Conservation (phyloP, 495 filamentous ascomycete genomes). For the Ramalina intermedia region DNA sequence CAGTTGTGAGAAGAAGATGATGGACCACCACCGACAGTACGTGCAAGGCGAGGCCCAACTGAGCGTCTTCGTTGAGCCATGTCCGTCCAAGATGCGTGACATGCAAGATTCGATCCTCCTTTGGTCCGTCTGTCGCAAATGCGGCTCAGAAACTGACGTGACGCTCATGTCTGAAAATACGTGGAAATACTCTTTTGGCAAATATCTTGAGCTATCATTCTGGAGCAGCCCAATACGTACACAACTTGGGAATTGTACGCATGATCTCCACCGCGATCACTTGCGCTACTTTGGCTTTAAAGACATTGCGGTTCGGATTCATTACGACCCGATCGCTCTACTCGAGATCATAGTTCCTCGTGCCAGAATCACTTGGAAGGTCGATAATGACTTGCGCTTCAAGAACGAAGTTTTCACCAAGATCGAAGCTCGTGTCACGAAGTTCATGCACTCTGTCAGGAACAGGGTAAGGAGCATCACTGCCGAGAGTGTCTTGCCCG, state of each 20-base stretch:
- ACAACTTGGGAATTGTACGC: conserved; percentile 70
- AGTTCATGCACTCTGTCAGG: conserved; percentile 78
- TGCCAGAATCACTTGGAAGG: conserved; percentile 87
- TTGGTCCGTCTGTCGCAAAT: conserved; percentile 94
- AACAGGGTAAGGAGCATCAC: conserved; percentile 74
- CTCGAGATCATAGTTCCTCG: conserved; percentile 94
- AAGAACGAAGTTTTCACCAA: conserved; percentile 83
- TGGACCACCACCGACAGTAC: conserved; percentile 90
- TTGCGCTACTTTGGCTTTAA: conserved; percentile 83
- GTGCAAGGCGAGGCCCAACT: conserved; percentile 93
- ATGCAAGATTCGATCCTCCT: conserved; percentile 74
- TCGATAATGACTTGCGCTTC: conserved; percentile 76
- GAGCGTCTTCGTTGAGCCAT: conserved; percentile 71
- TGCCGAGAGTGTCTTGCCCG: conserved; percentile 74
- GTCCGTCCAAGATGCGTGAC: conserved; percentile 52
- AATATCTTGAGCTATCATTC: conserved; percentile 92
- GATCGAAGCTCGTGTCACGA: conserved; percentile 62
- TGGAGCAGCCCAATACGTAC: conserved; percentile 78
- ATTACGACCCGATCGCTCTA: conserved; percentile 81
- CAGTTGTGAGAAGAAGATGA: conserved; percentile 78
- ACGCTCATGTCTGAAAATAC: conserved; percentile 89
- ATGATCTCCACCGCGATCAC: conserved; percentile 86
- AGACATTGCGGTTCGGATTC: conserved; percentile 70
- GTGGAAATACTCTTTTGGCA: conserved; percentile 98
- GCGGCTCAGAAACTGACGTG: conserved; percentile 75